A percentile compares a stretch with the other conserved stretches of the same genome.
Evolutionary conservation across 2,329 filamentous ascomycete species (phyloP).

Genomic region (Didymosphaeria variabile): DNA sequence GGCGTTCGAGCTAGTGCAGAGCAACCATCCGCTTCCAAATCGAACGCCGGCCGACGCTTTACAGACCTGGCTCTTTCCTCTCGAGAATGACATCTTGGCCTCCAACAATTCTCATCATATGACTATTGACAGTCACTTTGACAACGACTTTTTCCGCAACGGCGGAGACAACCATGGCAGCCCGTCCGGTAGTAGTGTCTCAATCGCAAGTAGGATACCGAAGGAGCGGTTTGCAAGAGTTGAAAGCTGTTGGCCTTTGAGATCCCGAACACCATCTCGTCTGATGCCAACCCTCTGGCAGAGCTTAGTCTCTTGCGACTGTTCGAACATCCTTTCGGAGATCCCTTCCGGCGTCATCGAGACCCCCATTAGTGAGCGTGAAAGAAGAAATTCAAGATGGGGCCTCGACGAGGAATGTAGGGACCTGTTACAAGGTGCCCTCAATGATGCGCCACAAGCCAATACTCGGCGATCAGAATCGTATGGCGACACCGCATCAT

Average conservation of each 20-base stretch:
- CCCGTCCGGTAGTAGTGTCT: conserved; percentile 46
- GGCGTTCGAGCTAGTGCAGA: conserved; percentile 50
- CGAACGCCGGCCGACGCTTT: conserved; percentile 47
- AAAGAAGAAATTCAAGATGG: conserved; percentile 47
- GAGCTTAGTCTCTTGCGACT: conserved; percentile 39
- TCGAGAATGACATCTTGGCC: conserved; percentile 41
- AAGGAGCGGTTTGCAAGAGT: conserved; percentile 50
- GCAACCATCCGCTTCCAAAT: conserved; percentile 46
- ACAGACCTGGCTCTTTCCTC: conserved; percentile 49
- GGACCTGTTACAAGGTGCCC: conserved; percentile 49
- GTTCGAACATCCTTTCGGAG: conserved; percentile 48
- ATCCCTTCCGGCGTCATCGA: conserved; percentile 32
- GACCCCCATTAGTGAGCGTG: conserved; percentile 38
- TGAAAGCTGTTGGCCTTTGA: conserved; percentile 50
- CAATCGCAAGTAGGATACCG: conserved; percentile 50
- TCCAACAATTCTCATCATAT: conserved; percentile 40
- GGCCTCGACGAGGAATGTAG: conserved; percentile 50
- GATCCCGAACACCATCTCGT: conserved; percentile 39
- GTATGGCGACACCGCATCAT: conserved; percentile 43
- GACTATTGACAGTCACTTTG: conserved; percentile 42
- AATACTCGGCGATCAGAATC: conserved; percentile 35
- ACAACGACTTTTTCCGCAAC: conserved; percentile 36
- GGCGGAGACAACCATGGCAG: conserved; percentile 39
- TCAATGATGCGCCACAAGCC: conserved; percentile 37
- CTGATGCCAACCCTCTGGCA: conserved; percentile 50